Conservation (phyloP, 176 grass and related monocot species). For the Thalia dealbata region DNA sequence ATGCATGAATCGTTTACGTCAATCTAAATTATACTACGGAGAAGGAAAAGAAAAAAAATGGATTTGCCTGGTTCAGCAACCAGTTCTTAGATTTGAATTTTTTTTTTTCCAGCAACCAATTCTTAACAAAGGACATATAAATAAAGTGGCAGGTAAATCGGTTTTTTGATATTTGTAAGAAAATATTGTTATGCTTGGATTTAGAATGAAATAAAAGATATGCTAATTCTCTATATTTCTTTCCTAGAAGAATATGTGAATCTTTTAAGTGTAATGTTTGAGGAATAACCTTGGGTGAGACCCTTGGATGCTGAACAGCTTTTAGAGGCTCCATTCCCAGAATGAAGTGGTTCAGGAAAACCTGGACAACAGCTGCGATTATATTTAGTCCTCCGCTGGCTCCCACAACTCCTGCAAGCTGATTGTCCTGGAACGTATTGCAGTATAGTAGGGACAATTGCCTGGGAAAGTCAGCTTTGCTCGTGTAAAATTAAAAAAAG, state of each 20-base stretch:
- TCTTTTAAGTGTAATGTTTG: background rate
- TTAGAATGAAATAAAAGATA: background rate
- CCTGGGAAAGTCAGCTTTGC: too few relatives aligned
- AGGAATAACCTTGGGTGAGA: constrained; percentile 48
- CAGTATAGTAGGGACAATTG: too few relatives aligned
- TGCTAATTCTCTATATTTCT: background rate
- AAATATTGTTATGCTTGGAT: background rate
- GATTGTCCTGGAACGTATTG: constrained; percentile 43
- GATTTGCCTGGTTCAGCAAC: too few relatives aligned
- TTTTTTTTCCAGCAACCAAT: too few relatives aligned
- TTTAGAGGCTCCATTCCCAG: constrained; percentile 57
- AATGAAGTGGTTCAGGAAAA: constrained; percentile 84
- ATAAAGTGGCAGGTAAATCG: too few relatives aligned
- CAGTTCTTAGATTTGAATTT: too few relatives aligned
- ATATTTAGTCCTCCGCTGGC: constrained; percentile 69
- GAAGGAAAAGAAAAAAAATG: too few relatives aligned
- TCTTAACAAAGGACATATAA: too few relatives aligned
- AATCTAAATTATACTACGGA: too few relatives aligned
- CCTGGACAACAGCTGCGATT: constrained; percentile 46
- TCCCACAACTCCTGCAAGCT: constrained; percentile 65
- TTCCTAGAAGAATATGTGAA: background rate
- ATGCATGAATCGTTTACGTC: background rate
- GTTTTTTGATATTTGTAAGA: too few relatives aligned
- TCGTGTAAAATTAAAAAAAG: too few relatives aligned
- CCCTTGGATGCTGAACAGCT: constrained; percentile 61